phyloP scores from a whole-genome alignment of 139 green algal genomes.

The Ulvella scutata region DNA sequence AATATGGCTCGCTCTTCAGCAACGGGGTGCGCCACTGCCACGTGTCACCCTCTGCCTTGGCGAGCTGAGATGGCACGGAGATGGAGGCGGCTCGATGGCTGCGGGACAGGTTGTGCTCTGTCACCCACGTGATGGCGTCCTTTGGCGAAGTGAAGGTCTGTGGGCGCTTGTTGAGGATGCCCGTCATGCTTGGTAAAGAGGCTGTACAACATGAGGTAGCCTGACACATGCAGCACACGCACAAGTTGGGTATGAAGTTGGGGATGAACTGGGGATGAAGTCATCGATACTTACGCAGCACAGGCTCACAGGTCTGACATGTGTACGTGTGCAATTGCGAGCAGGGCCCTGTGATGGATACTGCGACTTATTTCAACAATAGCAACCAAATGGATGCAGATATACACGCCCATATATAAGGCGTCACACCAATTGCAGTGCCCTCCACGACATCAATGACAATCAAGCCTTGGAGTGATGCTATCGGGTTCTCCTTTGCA shows the following conservation, averaged over 20 bases:
- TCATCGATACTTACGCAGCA: too few species aligned
- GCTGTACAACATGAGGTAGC: conserved; percentile 28
- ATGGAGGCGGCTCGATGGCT: conserved; percentile 33
- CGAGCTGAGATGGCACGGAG: conserved; percentile 52
- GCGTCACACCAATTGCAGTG: conserved; percentile 42
- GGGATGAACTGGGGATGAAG: too few species aligned
- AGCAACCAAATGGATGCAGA: background rate
- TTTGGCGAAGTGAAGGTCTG: conserved; percentile 29
- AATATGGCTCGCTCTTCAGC: conserved; percentile 39
- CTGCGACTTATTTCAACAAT: too few species aligned
- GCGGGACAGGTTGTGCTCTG: conserved; percentile 24
- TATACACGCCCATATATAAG: background rate
- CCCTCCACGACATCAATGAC: conserved; percentile 91
- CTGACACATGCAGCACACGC: too few species aligned
- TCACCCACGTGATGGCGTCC: conserved; percentile 45
- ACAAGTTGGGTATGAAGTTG: too few species aligned
- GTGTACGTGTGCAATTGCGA: too few species aligned
- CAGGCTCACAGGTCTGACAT: too few species aligned
- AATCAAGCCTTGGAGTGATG: conserved; percentile 46
- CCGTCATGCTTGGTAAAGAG: conserved; percentile 59
- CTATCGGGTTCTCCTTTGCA: conserved; percentile 30
- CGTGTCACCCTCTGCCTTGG: background rate
- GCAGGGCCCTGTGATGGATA: too few species aligned
- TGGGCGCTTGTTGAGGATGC: conserved; percentile 38
- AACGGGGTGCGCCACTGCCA: conserved; percentile 68